These are phyloP conservation scores for Boletellus dicymbophilus DNA, from an alignment of 1,284 basidiomycete genomes.

Conservation along the genomic window DNA sequence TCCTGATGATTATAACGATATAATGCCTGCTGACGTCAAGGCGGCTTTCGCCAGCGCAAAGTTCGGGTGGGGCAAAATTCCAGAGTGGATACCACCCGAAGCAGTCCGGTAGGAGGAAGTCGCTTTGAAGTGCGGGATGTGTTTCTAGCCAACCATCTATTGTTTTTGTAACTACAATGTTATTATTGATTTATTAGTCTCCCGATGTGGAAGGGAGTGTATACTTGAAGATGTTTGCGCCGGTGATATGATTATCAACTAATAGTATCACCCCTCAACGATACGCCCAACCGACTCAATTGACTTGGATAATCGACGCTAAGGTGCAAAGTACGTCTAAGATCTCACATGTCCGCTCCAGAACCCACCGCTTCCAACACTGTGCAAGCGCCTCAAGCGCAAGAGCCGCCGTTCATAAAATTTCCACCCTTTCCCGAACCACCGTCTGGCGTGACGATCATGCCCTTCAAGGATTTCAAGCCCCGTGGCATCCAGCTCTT, in stretches of 20 bases:
- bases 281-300: too few relatives aligned
- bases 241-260: too few relatives aligned
- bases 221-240: too few relatives aligned
- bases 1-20: slow-evolving; percentile 56
- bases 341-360: slow-evolving; percentile 16
- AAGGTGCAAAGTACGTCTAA: slow-evolving; percentile 11
- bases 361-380: slow-evolving; percentile 17
- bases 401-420: slow-evolving; percentile 26
- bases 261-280: too few relatives aligned
- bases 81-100: slow-evolving; percentile 77
- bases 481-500: slow-evolving; percentile 58
- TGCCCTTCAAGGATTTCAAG: slow-evolving; percentile 60
- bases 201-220: slow-evolving; percentile 20
- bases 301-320: slow-evolving; percentile 18
- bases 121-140: slow-evolving; percentile 3
- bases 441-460: slow-evolving; percentile 53
- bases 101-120: slow-evolving; percentile 47
- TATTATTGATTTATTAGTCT: too few relatives aligned
- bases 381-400: not conserved
- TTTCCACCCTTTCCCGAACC: slow-evolving; percentile 66
- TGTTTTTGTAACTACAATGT: too few relatives aligned
- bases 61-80: slow-evolving; percentile 77
- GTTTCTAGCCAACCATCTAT: slow-evolving; percentile 3
- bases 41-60: slow-evolving; percentile 59
- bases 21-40: slow-evolving; percentile 52